Conservation (phyloP, 1,139 yeast species). For the Geotrichum cucujoidarum region DNA sequence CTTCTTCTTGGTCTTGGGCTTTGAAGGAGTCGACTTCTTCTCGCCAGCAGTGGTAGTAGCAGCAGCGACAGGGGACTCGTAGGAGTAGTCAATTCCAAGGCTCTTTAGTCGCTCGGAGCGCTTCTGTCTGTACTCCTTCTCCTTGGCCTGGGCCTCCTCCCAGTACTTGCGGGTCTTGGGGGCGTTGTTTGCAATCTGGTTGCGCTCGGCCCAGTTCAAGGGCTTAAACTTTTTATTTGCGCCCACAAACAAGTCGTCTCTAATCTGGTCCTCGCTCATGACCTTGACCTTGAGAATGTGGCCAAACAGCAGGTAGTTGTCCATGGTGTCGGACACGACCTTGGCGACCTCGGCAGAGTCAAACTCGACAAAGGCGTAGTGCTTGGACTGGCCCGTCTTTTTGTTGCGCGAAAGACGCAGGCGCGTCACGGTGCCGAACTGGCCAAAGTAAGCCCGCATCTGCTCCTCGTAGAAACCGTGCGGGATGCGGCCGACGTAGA, state of each 20-base stretch:
- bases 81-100: slow-evolving; percentile 48
- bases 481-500: slow-evolving; percentile 90
- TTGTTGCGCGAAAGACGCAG: slow-evolving; percentile 82
- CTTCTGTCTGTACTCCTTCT: slow-evolving; percentile 43
- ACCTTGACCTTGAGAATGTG: slow-evolving; percentile 70
- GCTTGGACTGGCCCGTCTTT: slow-evolving; percentile 87
- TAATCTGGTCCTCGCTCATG: slow-evolving; percentile 45
- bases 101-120: slow-evolving; percentile 48
- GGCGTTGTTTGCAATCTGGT: slow-evolving; percentile 51
- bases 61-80: slow-evolving; percentile 20
- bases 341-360: slow-evolving; percentile 68
- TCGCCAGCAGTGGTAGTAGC: slow-evolving; percentile 1
- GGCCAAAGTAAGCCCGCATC: slow-evolving; percentile 72
- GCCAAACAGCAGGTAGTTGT: slow-evolving; percentile 83
- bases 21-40: not conserved
- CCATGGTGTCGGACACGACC: slow-evolving; percentile 91
- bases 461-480: slow-evolving; percentile 86
- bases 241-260: slow-evolving; percentile 49
- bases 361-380: slow-evolving; percentile 88
- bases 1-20: not conserved
- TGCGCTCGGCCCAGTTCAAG: slow-evolving; percentile 59
- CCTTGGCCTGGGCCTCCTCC: slow-evolving; percentile 52
- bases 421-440: slow-evolving; percentile 79
- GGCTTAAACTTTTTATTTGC: slow-evolving; percentile 52
- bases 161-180: slow-evolving; percentile 57